Base-by-base conservation (phyloP, 352 stramenopile species). In the Phytopythium chamaehyphon region DNA sequence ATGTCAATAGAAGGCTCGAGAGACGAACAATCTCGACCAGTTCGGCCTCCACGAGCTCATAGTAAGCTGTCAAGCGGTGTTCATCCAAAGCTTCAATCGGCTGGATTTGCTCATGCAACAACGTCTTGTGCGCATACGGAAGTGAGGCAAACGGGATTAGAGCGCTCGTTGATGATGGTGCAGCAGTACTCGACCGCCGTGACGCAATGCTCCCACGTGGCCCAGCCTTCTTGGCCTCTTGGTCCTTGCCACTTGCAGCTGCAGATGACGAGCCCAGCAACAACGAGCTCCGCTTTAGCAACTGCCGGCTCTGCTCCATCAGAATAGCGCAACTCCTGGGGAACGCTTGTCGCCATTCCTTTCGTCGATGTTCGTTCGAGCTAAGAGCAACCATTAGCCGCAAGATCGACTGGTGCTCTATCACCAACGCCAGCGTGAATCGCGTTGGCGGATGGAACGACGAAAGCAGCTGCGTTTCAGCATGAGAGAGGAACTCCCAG, bases 241-340 rank as follows among this genome's bases (percentile, higher is more conserved):
- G 59, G 0, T 59, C 22, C 24, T 58, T 59, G 21, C 40, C 62
- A 19, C 53, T 62, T 48, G 74, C 68, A 10, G 28, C 28, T 10
- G 63, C 62, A 3, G 71, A 75, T 9, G 71, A 80, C 40, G 67
- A 85, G 24, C 74, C 66, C 3, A 89, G 55, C 16, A 89, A 12
- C 18, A 89, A 70, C 31, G 75, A 86, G 14, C 64, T 65, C 26
- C 71, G 73, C 43, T 71, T 66, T 19, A 89, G 48, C 12, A 80
- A 37, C 11, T 84, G 57, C 2, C 78, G 75, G 52, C 66, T 86
- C 18, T 84, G 75, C 51, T 89, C 78, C 73, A 89, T 83, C 0
- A 89, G 57, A 15, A 87, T 61, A 12, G 80, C 71, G 35, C 54
- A 47, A 39, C 68, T 86, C 6, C 51, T 59, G 15, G 78, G 78